phyloP scores from a whole-genome alignment of 176 grass and related monocot species.

The Triticum monococcum region DNA sequence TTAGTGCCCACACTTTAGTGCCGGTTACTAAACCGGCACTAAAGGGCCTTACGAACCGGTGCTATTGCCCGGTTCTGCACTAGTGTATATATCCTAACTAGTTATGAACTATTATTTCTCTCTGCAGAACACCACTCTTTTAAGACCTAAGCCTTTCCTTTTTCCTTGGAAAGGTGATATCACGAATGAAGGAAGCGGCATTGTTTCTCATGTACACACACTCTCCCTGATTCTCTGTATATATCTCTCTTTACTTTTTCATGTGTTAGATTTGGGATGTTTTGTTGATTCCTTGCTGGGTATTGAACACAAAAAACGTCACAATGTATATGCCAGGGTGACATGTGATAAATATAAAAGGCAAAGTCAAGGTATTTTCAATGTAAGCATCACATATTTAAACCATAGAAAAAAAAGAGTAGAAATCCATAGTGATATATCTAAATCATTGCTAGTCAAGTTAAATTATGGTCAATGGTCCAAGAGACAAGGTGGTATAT shows the following conservation, averaged over 20 bases:
- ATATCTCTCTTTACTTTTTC: not conserved
- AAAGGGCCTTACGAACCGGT: too few relatives aligned
- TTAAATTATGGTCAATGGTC: not conserved
- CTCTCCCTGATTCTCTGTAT: not conserved
- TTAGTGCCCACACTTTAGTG: too few relatives aligned
- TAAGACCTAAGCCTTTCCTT: not conserved
- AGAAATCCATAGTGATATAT: not conserved
- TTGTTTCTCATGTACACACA: not conserved
- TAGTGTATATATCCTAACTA: not conserved
- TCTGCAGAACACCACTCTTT: not conserved
- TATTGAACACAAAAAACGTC: not conserved
- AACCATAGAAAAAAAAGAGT: not conserved
- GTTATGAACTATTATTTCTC: not conserved
- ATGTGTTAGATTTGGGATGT: not conserved
- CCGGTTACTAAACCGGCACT: too few relatives aligned
- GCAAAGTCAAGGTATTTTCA: not conserved
- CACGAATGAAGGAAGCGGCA: not conserved
- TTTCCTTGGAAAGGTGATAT: not conserved
- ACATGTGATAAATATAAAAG: not conserved
- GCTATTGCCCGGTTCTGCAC: too few relatives aligned
- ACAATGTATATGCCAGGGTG: not conserved
- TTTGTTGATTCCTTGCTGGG: not conserved
- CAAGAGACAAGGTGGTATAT: not conserved
- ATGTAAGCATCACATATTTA: not conserved
- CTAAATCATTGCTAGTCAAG: not conserved